These are phyloP conservation scores for Quercus tomentella DNA, from an alignment of 331 rosid species.

Conservation along the genomic window DNA sequence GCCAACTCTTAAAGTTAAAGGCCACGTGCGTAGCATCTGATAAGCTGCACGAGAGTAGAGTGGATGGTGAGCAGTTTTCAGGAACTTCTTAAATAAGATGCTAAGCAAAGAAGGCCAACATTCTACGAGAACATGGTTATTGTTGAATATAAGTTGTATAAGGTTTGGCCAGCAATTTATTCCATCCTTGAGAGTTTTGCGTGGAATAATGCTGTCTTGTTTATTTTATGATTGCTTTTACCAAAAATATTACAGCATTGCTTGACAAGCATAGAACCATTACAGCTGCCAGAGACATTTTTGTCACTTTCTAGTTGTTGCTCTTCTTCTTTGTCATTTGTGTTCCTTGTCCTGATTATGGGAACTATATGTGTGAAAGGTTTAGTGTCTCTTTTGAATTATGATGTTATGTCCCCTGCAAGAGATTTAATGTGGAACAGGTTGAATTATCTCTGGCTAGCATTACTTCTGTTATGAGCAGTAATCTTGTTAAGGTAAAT, in stretches of 20 bases:
- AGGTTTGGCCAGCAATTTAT: not conserved
- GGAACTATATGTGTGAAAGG: not conserved
- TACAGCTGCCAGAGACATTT: not conserved
- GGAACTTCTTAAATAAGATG: slow-evolving; percentile 2
- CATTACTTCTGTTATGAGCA: not conserved
- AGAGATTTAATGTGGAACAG: not conserved
- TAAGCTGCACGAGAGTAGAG: not conserved
- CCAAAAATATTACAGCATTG: not conserved
- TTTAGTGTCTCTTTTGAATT: not conserved
- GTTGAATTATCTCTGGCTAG: not conserved
- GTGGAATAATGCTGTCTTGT: not conserved
- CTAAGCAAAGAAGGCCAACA: slow-evolving; percentile 10
- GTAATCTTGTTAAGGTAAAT: not conserved
- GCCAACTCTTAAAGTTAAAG: not conserved
- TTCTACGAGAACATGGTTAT: not conserved
- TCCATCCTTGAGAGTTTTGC: not conserved
- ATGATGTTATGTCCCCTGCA: not conserved
- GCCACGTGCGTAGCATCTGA: not conserved
- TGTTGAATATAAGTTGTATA: slow-evolving; percentile 1
- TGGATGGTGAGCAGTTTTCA: not conserved
- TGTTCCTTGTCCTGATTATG: not conserved
- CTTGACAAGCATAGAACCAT: not conserved
- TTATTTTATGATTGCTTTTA: not conserved
- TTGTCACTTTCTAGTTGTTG: not conserved
- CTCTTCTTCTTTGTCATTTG: not conserved